These are phyloP conservation scores for Pachyrhizus erosus DNA, from an alignment of 306 rosid genomes.

Conservation along the genomic window DNA sequence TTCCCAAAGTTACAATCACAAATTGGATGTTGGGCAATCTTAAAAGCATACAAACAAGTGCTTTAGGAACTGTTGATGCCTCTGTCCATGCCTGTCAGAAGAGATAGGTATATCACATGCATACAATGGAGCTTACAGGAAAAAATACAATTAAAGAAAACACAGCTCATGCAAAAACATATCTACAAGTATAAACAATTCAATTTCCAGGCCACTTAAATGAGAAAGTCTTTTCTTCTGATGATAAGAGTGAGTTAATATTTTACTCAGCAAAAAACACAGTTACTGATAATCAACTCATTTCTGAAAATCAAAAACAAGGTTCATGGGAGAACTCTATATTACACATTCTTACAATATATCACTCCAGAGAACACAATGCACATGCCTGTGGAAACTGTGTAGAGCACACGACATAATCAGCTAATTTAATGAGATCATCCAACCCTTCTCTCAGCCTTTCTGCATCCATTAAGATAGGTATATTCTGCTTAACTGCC, in stretches of 20 bases:
- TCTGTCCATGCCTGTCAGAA: constrained; percentile 79
- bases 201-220: constrained; percentile 1
- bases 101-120: background rate
- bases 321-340: background rate
- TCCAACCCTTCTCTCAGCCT: constrained; percentile 86
- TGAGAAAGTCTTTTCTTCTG: background rate
- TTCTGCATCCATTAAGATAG: constrained; percentile 87
- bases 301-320: background rate
- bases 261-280: background rate
- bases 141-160: constrained; percentile 4
- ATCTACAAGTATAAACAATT: constrained; percentile 10
- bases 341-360: background rate
- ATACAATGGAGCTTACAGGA: constrained; percentile 4
- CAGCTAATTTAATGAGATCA: constrained; percentile 68
- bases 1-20: constrained; percentile 88
- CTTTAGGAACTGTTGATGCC: constrained; percentile 72
- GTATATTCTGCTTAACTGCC: constrained; percentile 76
- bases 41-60: constrained; percentile 80
- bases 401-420: constrained; percentile 74
- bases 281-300: constrained; percentile 5
- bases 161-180: background rate
- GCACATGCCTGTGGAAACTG: constrained; percentile 84
- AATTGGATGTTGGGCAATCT: constrained; percentile 79
- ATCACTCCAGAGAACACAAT: constrained; percentile 27
- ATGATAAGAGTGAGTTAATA: background rate